Base-by-base conservation (phyloP, 345 rosid genomes). In the Balakata baccata region DNA sequence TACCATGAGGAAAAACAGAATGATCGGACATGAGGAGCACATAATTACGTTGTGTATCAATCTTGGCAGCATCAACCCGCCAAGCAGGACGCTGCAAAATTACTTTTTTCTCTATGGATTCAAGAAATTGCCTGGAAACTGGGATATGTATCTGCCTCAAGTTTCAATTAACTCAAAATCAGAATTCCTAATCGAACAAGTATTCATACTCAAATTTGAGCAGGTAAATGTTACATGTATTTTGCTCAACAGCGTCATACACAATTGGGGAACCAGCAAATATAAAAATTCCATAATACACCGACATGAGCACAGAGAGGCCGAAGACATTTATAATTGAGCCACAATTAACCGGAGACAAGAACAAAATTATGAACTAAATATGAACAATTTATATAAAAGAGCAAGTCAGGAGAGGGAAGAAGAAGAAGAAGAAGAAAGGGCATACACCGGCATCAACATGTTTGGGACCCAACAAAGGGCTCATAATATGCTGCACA, bases 21-120 rank as follows among this genome's bases (percentile, higher is more conserved):
- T 92, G 99, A 80, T 91, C 99, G 51, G 97, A 86, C 81, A 92
- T 80, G 56, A 95, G 77, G 68, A 87, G 86, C 50, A 81, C 96
- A 46, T 84, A 85, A 76, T 90, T 85, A 69, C 85, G 76, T 64
- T 71, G 76, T 0, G 75, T 66, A 75, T 89, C 92, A 71, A 95
- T 81, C 80, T 78, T 77, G 29, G 96, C 86, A 77, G 97, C 91
- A 80, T 86, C 86, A 34, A 92, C 86, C 22, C 99, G 87, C 87
- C 81, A 86, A 56, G 75, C 73, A 5, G 97, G 98, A 68, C 97
- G 92, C 77, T 82, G 23, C 6, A 81, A 72, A 66, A 56, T 75
- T 58, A 83, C 86, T 79, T 89, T 89, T 83, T 82, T 85, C 68
- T 87, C 91, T 65, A 92, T 82, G 56, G 79, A 85, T 64, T 86